A percentile compares a stretch with the other conserved stretches of the same genome.
phyloP scores from a whole-genome alignment of 2,329 filamentous ascomycete genomes.

The Cryphonectria carpinicola region DNA sequence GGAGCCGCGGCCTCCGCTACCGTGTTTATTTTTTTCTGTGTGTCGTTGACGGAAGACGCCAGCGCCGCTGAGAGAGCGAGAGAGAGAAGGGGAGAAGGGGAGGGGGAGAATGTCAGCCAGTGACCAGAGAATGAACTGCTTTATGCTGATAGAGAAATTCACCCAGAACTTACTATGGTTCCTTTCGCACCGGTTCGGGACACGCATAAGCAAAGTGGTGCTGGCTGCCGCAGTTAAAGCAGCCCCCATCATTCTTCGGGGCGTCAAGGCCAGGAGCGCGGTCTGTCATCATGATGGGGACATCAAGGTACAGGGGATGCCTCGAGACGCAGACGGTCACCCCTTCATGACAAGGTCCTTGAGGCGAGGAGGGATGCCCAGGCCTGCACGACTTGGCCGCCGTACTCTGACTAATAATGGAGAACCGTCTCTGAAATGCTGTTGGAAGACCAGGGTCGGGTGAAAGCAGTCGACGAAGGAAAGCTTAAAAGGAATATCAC shows the following conservation, averaged over 20 bases:
- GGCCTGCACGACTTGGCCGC: background rate
- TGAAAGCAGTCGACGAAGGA: background rate
- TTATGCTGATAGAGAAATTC: constrained; percentile 1
- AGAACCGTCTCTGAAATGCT: background rate
- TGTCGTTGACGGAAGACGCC: constrained; percentile 33
- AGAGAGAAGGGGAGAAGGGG: background rate
- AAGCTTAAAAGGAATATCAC: background rate
- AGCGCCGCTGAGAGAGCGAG: constrained; percentile 31
- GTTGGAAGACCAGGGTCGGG: background rate
- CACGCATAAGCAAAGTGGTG: constrained; percentile 59
- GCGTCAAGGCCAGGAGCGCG: constrained; percentile 37
- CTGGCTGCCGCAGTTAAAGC: constrained; percentile 57
- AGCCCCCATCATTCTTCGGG: constrained; percentile 42
- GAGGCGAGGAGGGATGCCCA: background rate
- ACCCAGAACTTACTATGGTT: constrained; percentile 53
- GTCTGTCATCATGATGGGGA: constrained; percentile 33
- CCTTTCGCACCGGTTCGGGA: constrained; percentile 52
- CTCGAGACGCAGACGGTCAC: background rate
- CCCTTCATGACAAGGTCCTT: constrained; percentile 11
- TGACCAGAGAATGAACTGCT: background rate
- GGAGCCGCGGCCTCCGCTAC: constrained; percentile 31
- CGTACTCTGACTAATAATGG: background rate
- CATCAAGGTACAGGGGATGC: background rate
- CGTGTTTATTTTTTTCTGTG: constrained; percentile 26
- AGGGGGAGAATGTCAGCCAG: background rate